Evolutionary conservation across 768 basidiomycete genomes (phyloP).

Genomic region (Artomyces pyxidatus): DNA sequence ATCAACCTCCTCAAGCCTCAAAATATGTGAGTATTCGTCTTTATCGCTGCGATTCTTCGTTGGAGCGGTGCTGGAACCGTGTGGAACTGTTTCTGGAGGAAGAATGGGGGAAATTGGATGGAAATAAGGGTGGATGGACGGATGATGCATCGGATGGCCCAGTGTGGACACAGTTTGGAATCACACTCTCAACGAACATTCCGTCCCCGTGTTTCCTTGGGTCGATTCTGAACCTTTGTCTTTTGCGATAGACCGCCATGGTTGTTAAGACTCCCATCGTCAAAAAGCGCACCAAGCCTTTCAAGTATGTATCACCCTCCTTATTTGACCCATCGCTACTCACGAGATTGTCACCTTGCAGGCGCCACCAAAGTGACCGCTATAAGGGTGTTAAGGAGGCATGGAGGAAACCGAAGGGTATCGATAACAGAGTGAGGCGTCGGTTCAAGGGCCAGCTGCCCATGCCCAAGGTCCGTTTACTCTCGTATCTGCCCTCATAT

Average conservation of each 20-base stretch:
- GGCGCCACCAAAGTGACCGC: slow-evolving; percentile 98
- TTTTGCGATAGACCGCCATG: slow-evolving; percentile 11
- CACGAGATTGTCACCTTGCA: slow-evolving; percentile 23
- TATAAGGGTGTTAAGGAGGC: slow-evolving; percentile 95
- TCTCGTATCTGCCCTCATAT: neutral
- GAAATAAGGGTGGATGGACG: slow-evolving; percentile 17
- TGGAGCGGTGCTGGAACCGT: neutral
- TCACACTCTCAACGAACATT: no score
- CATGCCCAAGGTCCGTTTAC: slow-evolving; percentile 90
- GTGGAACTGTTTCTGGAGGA: neutral
- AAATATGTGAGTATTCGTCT: slow-evolving; percentile 43
- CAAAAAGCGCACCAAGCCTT: slow-evolving; percentile 95
- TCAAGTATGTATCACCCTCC: slow-evolving; percentile 64
- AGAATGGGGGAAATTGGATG: no score
- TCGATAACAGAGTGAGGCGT: slow-evolving; percentile 94
- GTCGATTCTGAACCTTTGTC: slow-evolving; percentile 4
- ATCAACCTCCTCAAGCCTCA: slow-evolving; percentile 36
- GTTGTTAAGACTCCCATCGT: slow-evolving; percentile 58
- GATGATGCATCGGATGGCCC: no score
- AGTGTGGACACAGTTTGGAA: no score
- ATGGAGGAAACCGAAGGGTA: slow-evolving; percentile 99
- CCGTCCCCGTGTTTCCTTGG: slow-evolving; percentile 4
- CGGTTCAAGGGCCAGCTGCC: slow-evolving; percentile 92
- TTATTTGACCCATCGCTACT: neutral
- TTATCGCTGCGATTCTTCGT: slow-evolving; percentile 13